These are phyloP conservation scores for Geoglossum cookeanum DNA, from an alignment of 2,329 filamentous ascomycete species.

Conservation along the genomic window DNA sequence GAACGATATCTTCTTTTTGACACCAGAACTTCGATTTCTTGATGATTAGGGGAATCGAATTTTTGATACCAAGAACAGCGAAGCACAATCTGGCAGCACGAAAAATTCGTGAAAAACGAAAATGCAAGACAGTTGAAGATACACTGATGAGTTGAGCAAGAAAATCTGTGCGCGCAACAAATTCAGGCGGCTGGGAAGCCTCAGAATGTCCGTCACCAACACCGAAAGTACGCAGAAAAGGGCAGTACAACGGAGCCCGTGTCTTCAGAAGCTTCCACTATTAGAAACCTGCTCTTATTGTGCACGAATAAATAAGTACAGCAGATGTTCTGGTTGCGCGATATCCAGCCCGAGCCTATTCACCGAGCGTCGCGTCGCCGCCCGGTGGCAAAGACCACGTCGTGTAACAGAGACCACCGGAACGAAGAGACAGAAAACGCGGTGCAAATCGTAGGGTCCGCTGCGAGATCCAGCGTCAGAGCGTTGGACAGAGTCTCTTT, in stretches of 20 bases:
- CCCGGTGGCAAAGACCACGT: slow-evolving; percentile 1
- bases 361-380: background rate
- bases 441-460: background rate
- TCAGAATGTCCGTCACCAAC: background rate
- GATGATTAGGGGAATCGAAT: slow-evolving; percentile 3
- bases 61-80: slow-evolving; percentile 3
- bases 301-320: background rate
- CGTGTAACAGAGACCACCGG: background rate
- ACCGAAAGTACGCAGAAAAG: background rate
- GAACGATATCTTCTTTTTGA: background rate
- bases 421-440: background rate
- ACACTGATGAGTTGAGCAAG: background rate
- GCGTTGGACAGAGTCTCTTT: background rate
- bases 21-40: slow-evolving; percentile 2
- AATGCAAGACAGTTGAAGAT: background rate
- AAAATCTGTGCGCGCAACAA: background rate
- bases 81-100: slow-evolving; percentile 1
- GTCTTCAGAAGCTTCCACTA: background rate
- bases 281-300: background rate
- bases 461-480: background rate
- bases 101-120: background rate
- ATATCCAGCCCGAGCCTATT: slow-evolving; percentile 1
- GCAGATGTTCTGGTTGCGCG: slow-evolving; percentile 1
- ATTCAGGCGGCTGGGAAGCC: background rate
- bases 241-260: background rate